Percentiles rank a stretch among this genome's conserved stretches.
Conservation (phyloP, 805 yeast genomes). For the Candida multigemmis region DNA sequence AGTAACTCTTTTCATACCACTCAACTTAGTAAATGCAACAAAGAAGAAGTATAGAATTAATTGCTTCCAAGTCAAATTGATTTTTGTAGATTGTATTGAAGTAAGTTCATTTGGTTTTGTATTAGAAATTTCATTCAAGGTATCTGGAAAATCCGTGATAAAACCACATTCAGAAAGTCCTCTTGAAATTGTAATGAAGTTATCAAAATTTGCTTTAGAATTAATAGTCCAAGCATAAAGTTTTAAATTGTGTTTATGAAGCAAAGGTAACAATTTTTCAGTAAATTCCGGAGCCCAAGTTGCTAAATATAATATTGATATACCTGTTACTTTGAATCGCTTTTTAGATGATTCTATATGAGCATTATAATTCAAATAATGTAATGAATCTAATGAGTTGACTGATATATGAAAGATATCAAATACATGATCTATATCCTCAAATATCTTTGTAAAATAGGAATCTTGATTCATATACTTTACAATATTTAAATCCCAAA, state of each 20-base stretch:
- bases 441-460: constrained; percentile 18
- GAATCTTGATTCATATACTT: constrained; percentile 31
- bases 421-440: constrained; percentile 8
- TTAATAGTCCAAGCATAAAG: constrained; percentile 34
- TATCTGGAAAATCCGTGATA: constrained; percentile 26
- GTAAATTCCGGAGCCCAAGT: constrained; percentile 30
- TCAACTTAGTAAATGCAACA: constrained; percentile 5
- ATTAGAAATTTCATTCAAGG: constrained; percentile 15
- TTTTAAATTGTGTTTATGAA: constrained; percentile 18
- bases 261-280: constrained; percentile 26
- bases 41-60: constrained; percentile 5
- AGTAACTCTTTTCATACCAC: constrained; percentile 6
- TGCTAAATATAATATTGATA: constrained; percentile 25
- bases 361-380: constrained; percentile 24
- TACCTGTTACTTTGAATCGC: constrained; percentile 21
- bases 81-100: constrained; percentile 3
- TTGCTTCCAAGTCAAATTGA: constrained; percentile 8
- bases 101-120: not conserved
- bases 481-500: constrained; percentile 30
- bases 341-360: constrained; percentile 17
- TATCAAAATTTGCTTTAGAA: constrained; percentile 22
- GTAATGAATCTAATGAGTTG: constrained; percentile 22
- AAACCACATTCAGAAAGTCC: constrained; percentile 23
- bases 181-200: constrained; percentile 17
- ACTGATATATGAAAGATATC: constrained; percentile 28